A percentile compares a stretch with the other conserved stretches of the same genome.
Conservation (phyloP, 768 basidiomycete genomes). For the Termitomyces sp. region DNA sequence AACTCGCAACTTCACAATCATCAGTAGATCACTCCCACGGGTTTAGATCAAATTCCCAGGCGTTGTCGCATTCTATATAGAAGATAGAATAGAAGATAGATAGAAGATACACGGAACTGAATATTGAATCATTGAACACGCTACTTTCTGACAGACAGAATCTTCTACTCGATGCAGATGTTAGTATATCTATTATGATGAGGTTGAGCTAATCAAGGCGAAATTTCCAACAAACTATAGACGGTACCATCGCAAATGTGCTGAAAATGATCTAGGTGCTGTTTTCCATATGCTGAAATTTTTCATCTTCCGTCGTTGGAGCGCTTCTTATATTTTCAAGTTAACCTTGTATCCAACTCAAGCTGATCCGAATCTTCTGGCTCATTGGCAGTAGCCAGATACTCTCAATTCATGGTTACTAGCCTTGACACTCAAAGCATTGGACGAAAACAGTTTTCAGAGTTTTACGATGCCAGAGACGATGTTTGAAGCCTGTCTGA, state of each 20-base stretch:
- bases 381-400: not conserved
- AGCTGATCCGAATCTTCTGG: not conserved
- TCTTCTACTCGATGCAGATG: not conserved
- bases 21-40: no score
- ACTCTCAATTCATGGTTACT: not conserved
- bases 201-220: not conserved
- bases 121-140: no score
- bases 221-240: not conserved
- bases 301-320: not conserved
- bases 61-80: no score
- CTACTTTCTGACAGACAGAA: not conserved
- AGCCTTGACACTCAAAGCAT: not conserved
- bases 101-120: no score
- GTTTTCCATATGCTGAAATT: not conserved
- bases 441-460: not conserved
- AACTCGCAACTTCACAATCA: no score
- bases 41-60: no score
- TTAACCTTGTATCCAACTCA: not conserved
- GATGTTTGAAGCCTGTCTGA: not conserved
- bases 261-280: not conserved
- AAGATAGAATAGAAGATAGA: no score
- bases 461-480: not conserved
- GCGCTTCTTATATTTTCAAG: not conserved
- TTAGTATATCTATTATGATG: not conserved
- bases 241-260: not conserved